phyloP scores from a whole-genome alignment of 1,284 basidiomycete genomes.

The Trichosporon sp. region DNA sequence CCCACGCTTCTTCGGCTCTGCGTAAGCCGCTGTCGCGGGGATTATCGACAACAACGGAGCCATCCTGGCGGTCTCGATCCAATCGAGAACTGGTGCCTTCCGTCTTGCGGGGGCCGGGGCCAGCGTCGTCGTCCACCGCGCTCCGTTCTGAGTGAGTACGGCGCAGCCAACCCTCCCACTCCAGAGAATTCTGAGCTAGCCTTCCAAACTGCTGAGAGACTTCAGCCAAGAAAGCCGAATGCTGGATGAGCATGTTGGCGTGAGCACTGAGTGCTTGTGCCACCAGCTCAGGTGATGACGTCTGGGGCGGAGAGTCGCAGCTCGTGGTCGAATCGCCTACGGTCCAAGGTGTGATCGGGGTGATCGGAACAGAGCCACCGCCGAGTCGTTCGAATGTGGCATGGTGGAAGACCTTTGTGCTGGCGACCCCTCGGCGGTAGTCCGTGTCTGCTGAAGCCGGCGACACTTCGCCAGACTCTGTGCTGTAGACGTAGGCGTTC shows the following conservation, averaged over 20 bases:
- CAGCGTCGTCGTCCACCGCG: neutral
- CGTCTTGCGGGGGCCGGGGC: neutral
- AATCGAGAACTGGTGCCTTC: neutral
- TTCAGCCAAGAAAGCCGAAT: neutral
- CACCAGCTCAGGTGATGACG: neutral
- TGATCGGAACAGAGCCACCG: too few relatives aligned
- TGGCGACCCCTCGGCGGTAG: neutral
- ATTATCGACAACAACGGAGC: too few relatives aligned
- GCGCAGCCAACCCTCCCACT: neutral
- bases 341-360: neutral
- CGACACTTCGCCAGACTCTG: neutral
- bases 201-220: neutral
- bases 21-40: neutral
- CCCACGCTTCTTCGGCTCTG: neutral
- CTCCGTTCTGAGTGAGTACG: neutral
- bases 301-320: neutral
- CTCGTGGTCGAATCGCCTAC: neutral
- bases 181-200: neutral
- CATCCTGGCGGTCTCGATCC: neutral
- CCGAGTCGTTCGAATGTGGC: neutral
- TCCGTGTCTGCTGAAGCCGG: neutral
- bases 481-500: neutral
- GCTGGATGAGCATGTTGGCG: neutral
- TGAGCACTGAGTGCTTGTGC: neutral
- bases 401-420: neutral